Percentiles rank a stretch among this genome's conserved stretches.
phyloP scores from a whole-genome alignment of 202 grass and related monocot genomes.

The Bolboschoenoplectus hybrid region DNA sequence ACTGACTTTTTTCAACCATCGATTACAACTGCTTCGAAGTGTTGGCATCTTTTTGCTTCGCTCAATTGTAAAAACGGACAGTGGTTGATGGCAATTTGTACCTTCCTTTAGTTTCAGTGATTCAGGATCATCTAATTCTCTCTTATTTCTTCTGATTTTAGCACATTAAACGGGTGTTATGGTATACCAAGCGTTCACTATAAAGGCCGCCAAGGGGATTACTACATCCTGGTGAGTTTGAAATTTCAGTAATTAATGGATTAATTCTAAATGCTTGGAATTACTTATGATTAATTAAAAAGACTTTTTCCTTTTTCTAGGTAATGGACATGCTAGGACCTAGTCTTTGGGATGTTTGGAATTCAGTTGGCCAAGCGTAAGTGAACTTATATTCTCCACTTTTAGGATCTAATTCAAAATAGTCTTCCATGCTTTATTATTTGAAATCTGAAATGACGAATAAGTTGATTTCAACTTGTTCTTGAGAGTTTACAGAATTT shows the following conservation, averaged over 20 bases:
- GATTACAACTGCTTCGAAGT: background rate
- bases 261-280: slow-evolving; percentile 20
- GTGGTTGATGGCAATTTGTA: background rate
- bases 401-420: background rate
- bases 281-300: background rate
- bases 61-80: background rate
- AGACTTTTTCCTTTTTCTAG: slow-evolving; percentile 51
- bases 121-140: slow-evolving; percentile 34
- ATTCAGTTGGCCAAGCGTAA: slow-evolving; percentile 90
- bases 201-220: slow-evolving; percentile 96
- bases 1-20: background rate
- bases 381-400: slow-evolving; percentile 29
- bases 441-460: background rate
- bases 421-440: background rate
- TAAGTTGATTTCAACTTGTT: slow-evolving; percentile 10
- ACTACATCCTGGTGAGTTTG: slow-evolving; percentile 81
- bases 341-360: slow-evolving; percentile 99
- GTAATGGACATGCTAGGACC: slow-evolving; percentile 98
- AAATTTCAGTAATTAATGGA: slow-evolving; percentile 1
- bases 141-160: slow-evolving; percentile 50
- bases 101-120: background rate
- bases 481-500: background rate
- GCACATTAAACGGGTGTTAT: slow-evolving; percentile 88
- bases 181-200: slow-evolving; percentile 93
- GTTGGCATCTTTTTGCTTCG: background rate